Evolutionary conservation across 2,329 filamentous ascomycete species (phyloP).

Genomic region (Ophiobolus disseminans): DNA sequence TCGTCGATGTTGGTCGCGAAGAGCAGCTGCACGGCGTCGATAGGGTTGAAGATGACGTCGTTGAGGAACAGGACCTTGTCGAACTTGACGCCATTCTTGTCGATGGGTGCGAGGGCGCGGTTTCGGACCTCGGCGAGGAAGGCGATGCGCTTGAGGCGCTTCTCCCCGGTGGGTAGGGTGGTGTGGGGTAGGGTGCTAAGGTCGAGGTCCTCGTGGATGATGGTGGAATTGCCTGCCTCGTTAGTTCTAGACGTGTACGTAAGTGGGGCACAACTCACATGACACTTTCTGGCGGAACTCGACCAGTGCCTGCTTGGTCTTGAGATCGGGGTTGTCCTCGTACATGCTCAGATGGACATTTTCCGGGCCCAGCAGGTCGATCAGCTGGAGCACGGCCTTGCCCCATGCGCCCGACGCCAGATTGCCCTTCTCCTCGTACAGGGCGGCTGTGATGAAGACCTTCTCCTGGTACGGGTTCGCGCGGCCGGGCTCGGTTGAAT

Average conservation of each 20-base stretch:
- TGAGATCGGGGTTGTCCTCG: constrained; percentile 70
- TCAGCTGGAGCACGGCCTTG: constrained; percentile 63
- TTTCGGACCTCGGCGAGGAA: constrained; percentile 78
- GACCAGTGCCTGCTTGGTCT: constrained; percentile 62
- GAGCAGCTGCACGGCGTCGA: constrained; percentile 66
- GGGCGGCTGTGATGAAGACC: constrained; percentile 75
- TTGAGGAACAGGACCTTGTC: constrained; percentile 69
- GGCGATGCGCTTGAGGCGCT: constrained; percentile 73
- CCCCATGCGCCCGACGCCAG: constrained; percentile 72
- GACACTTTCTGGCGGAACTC: constrained; percentile 59
- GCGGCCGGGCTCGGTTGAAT: constrained; percentile 42
- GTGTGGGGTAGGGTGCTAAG: constrained; percentile 65
- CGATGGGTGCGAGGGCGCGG: constrained; percentile 69
- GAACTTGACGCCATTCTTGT: constrained; percentile 62
- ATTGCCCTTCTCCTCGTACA: constrained; percentile 69
- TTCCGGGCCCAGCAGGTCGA: constrained; percentile 69
- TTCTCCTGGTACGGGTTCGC: constrained; percentile 67
- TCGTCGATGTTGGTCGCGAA: constrained; percentile 67
- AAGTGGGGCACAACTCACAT: constrained; percentile 41
- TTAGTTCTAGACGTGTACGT: constrained; percentile 13
- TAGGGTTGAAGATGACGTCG: constrained; percentile 69
- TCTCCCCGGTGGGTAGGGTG: constrained; percentile 66
- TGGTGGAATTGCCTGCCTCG: constrained; percentile 50
- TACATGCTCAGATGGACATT: constrained; percentile 77
- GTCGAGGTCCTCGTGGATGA: constrained; percentile 68